Conservation (phyloP, 2,329 filamentous ascomycete genomes). For the Colletotrichum sp. region DNA sequence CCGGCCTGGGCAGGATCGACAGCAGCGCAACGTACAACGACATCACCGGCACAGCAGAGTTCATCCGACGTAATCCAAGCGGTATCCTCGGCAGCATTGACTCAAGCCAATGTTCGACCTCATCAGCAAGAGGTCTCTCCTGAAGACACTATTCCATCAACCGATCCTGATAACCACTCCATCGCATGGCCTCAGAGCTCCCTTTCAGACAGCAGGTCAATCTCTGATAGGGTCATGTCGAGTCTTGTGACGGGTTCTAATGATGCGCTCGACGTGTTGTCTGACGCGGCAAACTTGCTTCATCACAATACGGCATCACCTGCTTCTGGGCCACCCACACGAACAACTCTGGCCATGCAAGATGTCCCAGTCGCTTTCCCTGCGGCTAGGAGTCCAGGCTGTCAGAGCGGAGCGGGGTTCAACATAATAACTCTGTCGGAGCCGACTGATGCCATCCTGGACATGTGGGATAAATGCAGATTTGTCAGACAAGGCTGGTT, state of each 20-base stretch:
- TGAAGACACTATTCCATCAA: neutral
- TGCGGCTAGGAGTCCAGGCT: neutral
- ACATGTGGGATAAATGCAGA: constrained; percentile 29
- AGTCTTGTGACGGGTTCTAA: neutral
- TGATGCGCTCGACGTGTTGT: constrained; percentile 1
- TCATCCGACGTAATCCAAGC: neutral
- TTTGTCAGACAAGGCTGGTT: constrained; percentile 30
- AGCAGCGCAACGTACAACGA: neutral
- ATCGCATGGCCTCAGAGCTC: neutral
- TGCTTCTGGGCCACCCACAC: neutral
- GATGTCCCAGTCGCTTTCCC: neutral
- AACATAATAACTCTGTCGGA: constrained; percentile 20
- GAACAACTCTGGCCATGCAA: neutral
- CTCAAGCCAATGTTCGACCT: neutral
- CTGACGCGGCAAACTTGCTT: neutral
- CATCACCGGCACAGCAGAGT: neutral
- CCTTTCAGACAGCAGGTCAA: neutral
- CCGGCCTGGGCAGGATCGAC: neutral
- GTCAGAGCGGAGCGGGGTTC: neutral
- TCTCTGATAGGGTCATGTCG: constrained; percentile 2
- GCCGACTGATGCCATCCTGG: constrained; percentile 23
- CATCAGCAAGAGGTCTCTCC: neutral
- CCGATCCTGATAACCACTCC: neutral
- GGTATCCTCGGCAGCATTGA: neutral
- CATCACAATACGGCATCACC: constrained; percentile 3